phyloP scores from a whole-genome alignment of 2,329 filamentous ascomycete species.

The Lecanosticta acicola region DNA sequence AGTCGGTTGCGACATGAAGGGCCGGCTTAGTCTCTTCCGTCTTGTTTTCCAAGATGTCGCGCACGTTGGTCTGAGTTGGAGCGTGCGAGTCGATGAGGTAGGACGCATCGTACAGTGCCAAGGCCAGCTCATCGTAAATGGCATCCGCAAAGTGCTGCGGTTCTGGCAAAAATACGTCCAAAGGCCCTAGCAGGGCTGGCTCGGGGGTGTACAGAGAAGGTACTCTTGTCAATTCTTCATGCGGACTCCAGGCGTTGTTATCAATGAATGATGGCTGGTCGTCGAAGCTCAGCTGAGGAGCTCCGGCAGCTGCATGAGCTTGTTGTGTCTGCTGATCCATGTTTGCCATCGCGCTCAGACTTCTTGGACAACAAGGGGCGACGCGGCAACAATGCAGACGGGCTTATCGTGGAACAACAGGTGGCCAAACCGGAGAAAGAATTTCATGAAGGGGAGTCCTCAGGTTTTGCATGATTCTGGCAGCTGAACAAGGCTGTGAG shows the following conservation, averaged over 20 bases:
- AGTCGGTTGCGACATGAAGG: neutral
- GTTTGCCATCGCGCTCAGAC: neutral
- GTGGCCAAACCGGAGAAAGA: too few relatives aligned
- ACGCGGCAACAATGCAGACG: too few relatives aligned
- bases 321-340: too few relatives aligned
- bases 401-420: too few relatives aligned
- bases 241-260: neutral
- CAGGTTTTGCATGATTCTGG: too few relatives aligned
- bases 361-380: too few relatives aligned
- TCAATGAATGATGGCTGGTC: neutral
- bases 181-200: too few relatives aligned
- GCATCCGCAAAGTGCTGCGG: neutral
- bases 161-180: too few relatives aligned
- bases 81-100: neutral
- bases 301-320: neutral
- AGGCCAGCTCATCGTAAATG: neutral
- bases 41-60: neutral
- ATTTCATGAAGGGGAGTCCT: too few relatives aligned
- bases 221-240: neutral
- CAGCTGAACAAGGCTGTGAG: too few relatives aligned
- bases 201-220: neutral
- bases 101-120: neutral
- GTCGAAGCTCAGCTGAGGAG: neutral
- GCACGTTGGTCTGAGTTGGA: neutral
- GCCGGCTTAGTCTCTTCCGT: neutral